A percentile compares a stretch with the other conserved stretches of the same genome.
These are phyloP conservation scores for Physcomitrellopsis africana DNA, from an alignment of 225 moss, liverwort and hornwort species.

Conservation along the genomic window DNA sequence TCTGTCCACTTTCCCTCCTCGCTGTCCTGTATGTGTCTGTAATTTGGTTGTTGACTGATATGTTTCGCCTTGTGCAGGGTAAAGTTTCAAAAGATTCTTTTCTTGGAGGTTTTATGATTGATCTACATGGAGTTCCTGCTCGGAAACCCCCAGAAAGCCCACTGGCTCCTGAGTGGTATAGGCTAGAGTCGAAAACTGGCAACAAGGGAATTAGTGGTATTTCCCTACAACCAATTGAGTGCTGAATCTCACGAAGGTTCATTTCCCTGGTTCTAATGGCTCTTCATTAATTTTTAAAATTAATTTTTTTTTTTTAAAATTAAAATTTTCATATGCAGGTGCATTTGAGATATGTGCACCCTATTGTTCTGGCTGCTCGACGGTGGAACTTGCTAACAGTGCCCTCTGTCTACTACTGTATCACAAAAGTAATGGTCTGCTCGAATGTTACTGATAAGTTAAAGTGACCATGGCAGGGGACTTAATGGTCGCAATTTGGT, in stretches of 20 bases:
- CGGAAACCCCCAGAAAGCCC: constrained; percentile 79
- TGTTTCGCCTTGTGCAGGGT: constrained; percentile 30
- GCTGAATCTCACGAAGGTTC: too few relatives aligned
- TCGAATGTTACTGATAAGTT: background rate
- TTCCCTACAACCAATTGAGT: background rate
- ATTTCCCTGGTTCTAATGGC: too few relatives aligned
- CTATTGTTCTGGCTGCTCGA: too few relatives aligned
- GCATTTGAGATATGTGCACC: too few relatives aligned
- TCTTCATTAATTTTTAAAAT: too few relatives aligned
- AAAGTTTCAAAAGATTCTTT: constrained; percentile 68
- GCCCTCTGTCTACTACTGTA: too few relatives aligned
- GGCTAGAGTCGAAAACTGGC: constrained; percentile 70
- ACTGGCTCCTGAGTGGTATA: constrained; percentile 84
- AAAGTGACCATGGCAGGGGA: constrained; percentile 53
- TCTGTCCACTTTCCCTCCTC: background rate
- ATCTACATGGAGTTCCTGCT: constrained; percentile 62
- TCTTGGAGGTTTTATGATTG: constrained; percentile 69
- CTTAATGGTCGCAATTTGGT: constrained; percentile 77
- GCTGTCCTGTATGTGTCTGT: too few relatives aligned
- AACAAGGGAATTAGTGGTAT: constrained; percentile 71
- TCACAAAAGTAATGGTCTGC: too few relatives aligned
- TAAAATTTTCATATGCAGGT: too few relatives aligned
- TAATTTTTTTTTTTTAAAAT: too few relatives aligned
- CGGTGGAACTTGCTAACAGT: too few relatives aligned
- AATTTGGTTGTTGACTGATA: background rate